phyloP scores from a whole-genome alignment of 345 rosid genomes.

The Dimocarpus longan region DNA sequence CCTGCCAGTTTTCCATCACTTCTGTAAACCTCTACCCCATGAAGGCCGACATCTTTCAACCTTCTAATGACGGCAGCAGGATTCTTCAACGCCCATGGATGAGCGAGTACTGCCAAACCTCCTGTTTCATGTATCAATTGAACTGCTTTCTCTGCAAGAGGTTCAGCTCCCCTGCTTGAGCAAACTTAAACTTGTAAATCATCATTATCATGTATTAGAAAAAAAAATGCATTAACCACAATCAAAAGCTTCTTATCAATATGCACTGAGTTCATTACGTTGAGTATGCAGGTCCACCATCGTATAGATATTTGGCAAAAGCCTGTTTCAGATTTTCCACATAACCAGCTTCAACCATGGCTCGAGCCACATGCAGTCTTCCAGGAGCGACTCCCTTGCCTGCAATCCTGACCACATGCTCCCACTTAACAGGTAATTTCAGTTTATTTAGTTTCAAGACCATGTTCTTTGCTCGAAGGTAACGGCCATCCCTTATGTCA shows the following conservation, averaged over 20 bases:
- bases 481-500: slow-evolving; percentile 89
- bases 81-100: slow-evolving; percentile 94
- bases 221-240: slow-evolving; percentile 8
- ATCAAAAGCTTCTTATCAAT: slow-evolving; percentile 1
- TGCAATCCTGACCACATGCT: slow-evolving; percentile 77
- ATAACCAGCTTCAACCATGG: slow-evolving; percentile 90
- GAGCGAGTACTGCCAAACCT: slow-evolving; percentile 95
- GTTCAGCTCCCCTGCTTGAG: slow-evolving; percentile 79
- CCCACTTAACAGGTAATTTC: slow-evolving; percentile 87
- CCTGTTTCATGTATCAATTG: slow-evolving; percentile 72
- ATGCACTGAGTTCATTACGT: slow-evolving; percentile 44
- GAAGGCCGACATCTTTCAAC: slow-evolving; percentile 84
- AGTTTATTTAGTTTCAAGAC: slow-evolving; percentile 74
- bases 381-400: slow-evolving; percentile 97
- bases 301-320: slow-evolving; percentile 75
- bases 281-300: slow-evolving; percentile 95
- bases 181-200: slow-evolving; percentile 5
- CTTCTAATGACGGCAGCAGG: slow-evolving; percentile 60
- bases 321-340: slow-evolving; percentile 90
- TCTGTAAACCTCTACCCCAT: slow-evolving; percentile 88
- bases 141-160: slow-evolving; percentile 77
- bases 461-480: slow-evolving; percentile 79
- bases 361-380: slow-evolving; percentile 91
- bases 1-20: slow-evolving; percentile 84
- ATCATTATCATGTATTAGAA: background rate